A percentile compares a stretch with the other conserved stretches of the same genome.
phyloP scores from a whole-genome alignment of 805 yeast species.

The Naumovozyma castellii region DNA sequence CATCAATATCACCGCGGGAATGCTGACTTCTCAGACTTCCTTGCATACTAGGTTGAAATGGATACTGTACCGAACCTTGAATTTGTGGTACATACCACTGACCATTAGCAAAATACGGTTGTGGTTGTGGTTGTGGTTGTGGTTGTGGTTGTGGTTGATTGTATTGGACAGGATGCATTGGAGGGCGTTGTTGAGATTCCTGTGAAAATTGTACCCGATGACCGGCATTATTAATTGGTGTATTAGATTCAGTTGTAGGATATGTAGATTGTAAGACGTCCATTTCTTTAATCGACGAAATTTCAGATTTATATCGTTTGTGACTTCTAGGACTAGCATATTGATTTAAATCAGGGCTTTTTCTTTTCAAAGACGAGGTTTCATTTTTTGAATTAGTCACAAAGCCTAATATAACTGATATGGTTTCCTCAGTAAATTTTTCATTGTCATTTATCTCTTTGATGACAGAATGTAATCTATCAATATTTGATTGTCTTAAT shows the following conservation, averaged over 20 bases:
- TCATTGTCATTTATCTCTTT: conserved; percentile 14
- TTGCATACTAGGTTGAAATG: background rate
- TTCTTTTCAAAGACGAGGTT: background rate
- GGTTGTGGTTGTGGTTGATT: conserved; percentile 1
- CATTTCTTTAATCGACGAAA: conserved; percentile 6
- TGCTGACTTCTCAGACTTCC: background rate
- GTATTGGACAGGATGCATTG: no score
- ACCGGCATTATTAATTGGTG: background rate
- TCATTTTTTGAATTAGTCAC: background rate
- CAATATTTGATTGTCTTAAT: conserved; percentile 14
- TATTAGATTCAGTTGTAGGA: background rate
- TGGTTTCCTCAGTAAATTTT: conserved; percentile 10
- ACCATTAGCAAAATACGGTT: background rate
- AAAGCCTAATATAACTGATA: conserved; percentile 11
- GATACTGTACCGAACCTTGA: background rate
- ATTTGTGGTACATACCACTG: background rate
- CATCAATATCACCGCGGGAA: background rate
- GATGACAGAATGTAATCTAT: conserved; percentile 11
- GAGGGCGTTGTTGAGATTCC: background rate
- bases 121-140: background rate
- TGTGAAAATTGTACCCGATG: conserved; percentile 1
- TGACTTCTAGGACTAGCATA: conserved; percentile 12
- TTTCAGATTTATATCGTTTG: conserved; percentile 10
- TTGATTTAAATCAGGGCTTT: background rate
- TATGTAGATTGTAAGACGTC: conserved; percentile 1